A percentile compares a stretch with the other conserved stretches of the same genome.
phyloP scores from a whole-genome alignment of 768 basidiomycete genomes.

The Fomitopsis serialis region DNA sequence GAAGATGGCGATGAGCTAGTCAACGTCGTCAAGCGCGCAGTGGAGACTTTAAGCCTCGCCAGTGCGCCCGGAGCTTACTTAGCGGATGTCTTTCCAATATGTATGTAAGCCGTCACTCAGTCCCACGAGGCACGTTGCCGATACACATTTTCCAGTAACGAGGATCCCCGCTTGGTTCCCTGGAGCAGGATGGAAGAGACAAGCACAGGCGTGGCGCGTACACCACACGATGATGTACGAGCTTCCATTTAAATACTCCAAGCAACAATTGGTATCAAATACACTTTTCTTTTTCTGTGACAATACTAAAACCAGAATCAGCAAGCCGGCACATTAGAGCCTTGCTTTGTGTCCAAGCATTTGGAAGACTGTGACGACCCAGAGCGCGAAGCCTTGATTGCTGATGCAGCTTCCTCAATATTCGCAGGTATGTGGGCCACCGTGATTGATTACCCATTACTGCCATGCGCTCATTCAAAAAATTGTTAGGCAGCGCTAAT shows the following conservation, averaged over 20 bases:
- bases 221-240: slow-evolving; percentile 22
- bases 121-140: no score
- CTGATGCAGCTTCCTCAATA: slow-evolving; percentile 10
- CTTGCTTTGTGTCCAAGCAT: slow-evolving; percentile 14
- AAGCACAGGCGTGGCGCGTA: slow-evolving; percentile 23
- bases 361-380: slow-evolving; percentile 8
- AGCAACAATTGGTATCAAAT: slow-evolving; percentile 24
- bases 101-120: slow-evolving; percentile 22
- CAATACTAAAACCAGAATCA: neutral
- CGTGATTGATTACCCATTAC: neutral
- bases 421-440: slow-evolving; percentile 8
- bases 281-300: neutral
- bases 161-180: slow-evolving; percentile 38
- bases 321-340: slow-evolving; percentile 14
- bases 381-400: slow-evolving; percentile 8
- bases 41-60: slow-evolving; percentile 15
- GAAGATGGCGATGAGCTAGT: slow-evolving; percentile 20
- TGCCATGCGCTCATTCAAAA: neutral
- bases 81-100: slow-evolving; percentile 25
- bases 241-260: slow-evolving; percentile 8
- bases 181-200: slow-evolving; percentile 30
- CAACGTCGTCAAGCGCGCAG: slow-evolving; percentile 18
- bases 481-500: slow-evolving; percentile 11
- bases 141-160: slow-evolving; percentile 22
- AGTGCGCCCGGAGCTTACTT: slow-evolving; percentile 30